These are phyloP conservation scores for Brassica juncea DNA, from an alignment of 345 rosid genomes.

Conservation along the genomic window DNA sequence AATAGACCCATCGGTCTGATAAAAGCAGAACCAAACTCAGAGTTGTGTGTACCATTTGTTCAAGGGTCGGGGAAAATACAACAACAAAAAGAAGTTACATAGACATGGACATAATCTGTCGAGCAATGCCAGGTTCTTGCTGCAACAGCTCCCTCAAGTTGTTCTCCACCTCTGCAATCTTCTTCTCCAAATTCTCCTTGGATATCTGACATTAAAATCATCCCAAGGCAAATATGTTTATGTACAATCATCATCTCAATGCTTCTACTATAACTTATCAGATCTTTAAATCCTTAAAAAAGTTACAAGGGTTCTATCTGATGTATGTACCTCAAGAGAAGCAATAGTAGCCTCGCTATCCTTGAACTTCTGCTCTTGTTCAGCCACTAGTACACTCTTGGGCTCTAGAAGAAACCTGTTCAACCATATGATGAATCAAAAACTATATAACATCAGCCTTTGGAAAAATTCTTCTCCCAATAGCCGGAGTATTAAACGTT, in stretches of 20 bases:
- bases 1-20: background rate
- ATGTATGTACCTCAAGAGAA: slow-evolving; percentile 60
- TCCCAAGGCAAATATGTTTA: background rate
- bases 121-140: slow-evolving; percentile 91
- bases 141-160: slow-evolving; percentile 87
- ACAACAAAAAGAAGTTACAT: slow-evolving; percentile 29
- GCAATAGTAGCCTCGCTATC: slow-evolving; percentile 80
- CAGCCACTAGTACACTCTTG: slow-evolving; percentile 56
- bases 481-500: slow-evolving; percentile 1
- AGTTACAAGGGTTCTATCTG: background rate
- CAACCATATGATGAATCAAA: slow-evolving; percentile 26
- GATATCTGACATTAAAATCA: slow-evolving; percentile 56
- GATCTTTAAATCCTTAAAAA: background rate
- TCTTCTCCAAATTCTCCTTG: slow-evolving; percentile 91
- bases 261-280: background rate
- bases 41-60: background rate
- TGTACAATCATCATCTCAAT: background rate
- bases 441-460: slow-evolving; percentile 15
- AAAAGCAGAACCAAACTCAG: slow-evolving; percentile 7
- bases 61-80: background rate
- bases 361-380: slow-evolving; percentile 84
- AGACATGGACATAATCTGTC: slow-evolving; percentile 84
- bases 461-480: slow-evolving; percentile 19
- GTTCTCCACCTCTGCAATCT: slow-evolving; percentile 77
- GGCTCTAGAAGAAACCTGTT: slow-evolving; percentile 91